A percentile compares a stretch with the other conserved stretches of the same genome.
Conservation (phyloP, 164 flowering plant species). For the Dillenia turbinata region DNA sequence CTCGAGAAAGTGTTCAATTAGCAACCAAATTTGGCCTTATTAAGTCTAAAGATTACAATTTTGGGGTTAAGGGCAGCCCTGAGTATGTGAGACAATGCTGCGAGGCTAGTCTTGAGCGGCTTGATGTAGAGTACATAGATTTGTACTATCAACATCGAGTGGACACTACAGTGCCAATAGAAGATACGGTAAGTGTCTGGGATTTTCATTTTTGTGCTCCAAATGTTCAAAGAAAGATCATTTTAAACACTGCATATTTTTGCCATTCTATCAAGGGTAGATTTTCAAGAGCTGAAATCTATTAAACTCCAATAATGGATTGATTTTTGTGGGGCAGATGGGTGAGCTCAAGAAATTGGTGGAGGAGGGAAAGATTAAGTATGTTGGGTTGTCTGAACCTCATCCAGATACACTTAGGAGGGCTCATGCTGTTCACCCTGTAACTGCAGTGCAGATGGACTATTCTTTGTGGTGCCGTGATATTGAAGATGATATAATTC, state of each 20-base stretch:
- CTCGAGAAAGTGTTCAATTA: slow-evolving; percentile 14
- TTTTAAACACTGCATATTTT: no score
- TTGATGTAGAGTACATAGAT: slow-evolving; percentile 18
- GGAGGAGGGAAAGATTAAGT: slow-evolving; percentile 35
- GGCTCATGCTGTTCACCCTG: slow-evolving; percentile 60
- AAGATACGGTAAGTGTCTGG: slow-evolving; percentile 12
- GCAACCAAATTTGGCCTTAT: slow-evolving; percentile 17
- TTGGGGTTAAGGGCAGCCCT: slow-evolving; percentile 8
- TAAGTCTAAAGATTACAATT: not conserved
- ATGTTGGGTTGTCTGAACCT: slow-evolving; percentile 43
- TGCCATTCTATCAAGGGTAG: no score
- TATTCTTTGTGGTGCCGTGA: slow-evolving; percentile 69
- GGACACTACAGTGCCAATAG: slow-evolving; percentile 19
- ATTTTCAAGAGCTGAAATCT: no score
- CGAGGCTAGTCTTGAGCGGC: slow-evolving; percentile 20
- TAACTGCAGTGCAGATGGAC: slow-evolving; percentile 54
- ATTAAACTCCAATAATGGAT: no score
- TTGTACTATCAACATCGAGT: slow-evolving; percentile 21
- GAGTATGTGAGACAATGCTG: slow-evolving; percentile 16
- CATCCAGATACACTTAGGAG: slow-evolving; percentile 51
- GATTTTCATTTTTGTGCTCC: not conserved
- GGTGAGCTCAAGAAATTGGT: slow-evolving; percentile 35
- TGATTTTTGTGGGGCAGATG: slow-evolving; percentile 13
- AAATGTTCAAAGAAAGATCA: not conserved
- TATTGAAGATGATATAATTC: slow-evolving; percentile 50